These are phyloP conservation scores for Trichoderma sp. DNA, from an alignment of 2,329 filamentous ascomycete species.

Conservation along the genomic window DNA sequence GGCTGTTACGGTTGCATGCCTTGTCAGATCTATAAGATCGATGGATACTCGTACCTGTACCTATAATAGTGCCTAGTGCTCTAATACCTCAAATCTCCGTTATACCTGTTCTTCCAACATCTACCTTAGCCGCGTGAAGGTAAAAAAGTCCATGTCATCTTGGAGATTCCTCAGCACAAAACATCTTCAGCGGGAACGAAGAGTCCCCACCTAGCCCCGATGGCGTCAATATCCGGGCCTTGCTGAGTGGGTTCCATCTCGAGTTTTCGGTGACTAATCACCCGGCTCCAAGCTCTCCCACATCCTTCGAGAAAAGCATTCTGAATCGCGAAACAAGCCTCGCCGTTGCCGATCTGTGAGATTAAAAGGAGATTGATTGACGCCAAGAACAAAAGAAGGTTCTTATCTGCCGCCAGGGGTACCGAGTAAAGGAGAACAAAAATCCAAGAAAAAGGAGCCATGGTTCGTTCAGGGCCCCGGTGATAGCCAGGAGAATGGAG, in stretches of 20 bases:
- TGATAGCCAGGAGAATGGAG: background rate
- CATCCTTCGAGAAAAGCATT: conserved; percentile 5
- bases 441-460: background rate
- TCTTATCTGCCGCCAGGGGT: conserved; percentile 12
- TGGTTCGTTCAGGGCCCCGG: conserved; percentile 16
- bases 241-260: conserved; percentile 13
- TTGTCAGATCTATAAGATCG: background rate
- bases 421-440: background rate
- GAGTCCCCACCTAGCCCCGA: conserved; percentile 10
- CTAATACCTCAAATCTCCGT: background rate
- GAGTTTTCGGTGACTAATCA: conserved; percentile 21
- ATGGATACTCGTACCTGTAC: too few relatives aligned
- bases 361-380: conserved; percentile 17
- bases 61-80: background rate
- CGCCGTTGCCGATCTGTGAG: conserved; percentile 8
- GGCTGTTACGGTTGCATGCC: background rate
- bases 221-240: conserved; percentile 18
- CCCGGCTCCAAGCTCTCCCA: background rate
- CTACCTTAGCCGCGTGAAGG: background rate
- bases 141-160: background rate
- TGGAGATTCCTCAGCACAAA: background rate
- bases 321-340: background rate
- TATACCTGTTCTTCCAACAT: background rate
- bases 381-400: conserved; percentile 16
- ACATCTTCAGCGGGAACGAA: background rate